Conservation (phyloP, 139 green algal genomes). For the Gonium pectorale region DNA sequence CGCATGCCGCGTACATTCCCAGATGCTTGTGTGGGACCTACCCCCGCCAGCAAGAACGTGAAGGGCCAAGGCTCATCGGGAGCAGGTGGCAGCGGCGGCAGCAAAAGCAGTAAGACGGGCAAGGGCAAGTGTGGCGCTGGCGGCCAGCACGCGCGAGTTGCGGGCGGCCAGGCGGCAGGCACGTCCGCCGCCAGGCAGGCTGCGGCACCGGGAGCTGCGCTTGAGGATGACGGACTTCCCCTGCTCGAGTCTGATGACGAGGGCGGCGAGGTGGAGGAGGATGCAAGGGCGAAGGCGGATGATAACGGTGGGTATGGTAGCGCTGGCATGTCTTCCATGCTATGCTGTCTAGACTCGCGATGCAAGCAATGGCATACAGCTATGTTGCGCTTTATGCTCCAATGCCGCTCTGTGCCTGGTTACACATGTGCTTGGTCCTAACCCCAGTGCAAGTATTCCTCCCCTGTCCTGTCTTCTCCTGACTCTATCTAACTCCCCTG, state of each 20-base stretch:
- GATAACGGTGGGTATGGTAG: background rate
- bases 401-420: background rate
- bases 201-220: too few relatives aligned
- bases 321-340: background rate
- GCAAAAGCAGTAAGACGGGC: background rate
- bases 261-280: background rate
- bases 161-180: background rate
- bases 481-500: background rate
- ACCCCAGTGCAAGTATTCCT: background rate
- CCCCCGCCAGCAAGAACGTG: too few relatives aligned
- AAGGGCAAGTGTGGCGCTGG: background rate
- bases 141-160: background rate
- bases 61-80: background rate
- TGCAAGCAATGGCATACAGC: background rate
- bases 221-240: too few relatives aligned
- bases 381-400: too few relatives aligned
- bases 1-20: background rate
- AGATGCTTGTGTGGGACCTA: too few relatives aligned
- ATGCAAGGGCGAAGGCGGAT: background rate
- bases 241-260: too few relatives aligned
- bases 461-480: background rate
- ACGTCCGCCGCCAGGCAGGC: background rate
- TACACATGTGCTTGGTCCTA: background rate
- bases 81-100: background rate
- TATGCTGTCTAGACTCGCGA: background rate